phyloP scores from a whole-genome alignment of 768 basidiomycete genomes.

The Exsudoporus frostii region DNA sequence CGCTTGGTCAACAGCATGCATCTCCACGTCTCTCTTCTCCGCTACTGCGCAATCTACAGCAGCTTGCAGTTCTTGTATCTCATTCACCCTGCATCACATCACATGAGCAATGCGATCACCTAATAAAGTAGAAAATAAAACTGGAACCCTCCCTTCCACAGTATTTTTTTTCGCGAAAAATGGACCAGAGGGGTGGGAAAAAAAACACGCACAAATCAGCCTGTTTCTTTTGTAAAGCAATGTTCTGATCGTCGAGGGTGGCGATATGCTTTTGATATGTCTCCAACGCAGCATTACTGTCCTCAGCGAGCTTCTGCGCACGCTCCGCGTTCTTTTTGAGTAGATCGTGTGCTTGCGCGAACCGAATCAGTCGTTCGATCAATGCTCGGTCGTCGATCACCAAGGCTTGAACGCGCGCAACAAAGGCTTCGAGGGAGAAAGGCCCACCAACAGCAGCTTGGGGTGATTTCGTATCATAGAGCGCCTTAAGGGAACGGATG shows the following conservation, averaged over 20 bases:
- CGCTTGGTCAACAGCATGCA: slow-evolving; percentile 64
- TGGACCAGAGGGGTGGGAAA: slow-evolving; percentile 3
- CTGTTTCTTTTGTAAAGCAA: slow-evolving; percentile 47
- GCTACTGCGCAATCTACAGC: slow-evolving; percentile 54
- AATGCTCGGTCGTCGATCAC: slow-evolving; percentile 80
- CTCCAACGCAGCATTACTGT: slow-evolving; percentile 74
- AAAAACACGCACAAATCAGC: slow-evolving; percentile 52
- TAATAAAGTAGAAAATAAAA: neutral
- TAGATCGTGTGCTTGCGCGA: slow-evolving; percentile 86
- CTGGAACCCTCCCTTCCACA: neutral
- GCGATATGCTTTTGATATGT: slow-evolving; percentile 89
- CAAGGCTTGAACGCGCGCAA: slow-evolving; percentile 72
- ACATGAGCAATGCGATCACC: neutral
- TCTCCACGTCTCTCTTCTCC: slow-evolving; percentile 72
- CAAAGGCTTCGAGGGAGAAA: slow-evolving; percentile 77
- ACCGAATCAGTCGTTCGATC: slow-evolving; percentile 79
- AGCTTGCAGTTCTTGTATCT: slow-evolving; percentile 57
- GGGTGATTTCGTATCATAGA: slow-evolving; percentile 53
- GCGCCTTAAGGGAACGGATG: slow-evolving; percentile 77
- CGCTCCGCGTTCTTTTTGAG: slow-evolving; percentile 91
- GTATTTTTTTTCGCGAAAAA: neutral
- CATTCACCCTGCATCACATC: slow-evolving; percentile 52
- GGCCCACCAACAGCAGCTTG: slow-evolving; percentile 29
- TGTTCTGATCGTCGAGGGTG: slow-evolving; percentile 73
- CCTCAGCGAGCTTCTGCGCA: slow-evolving; percentile 86